These are phyloP conservation scores for Clavulina sp. DNA, from an alignment of 768 basidiomycete species.

Conservation along the genomic window DNA sequence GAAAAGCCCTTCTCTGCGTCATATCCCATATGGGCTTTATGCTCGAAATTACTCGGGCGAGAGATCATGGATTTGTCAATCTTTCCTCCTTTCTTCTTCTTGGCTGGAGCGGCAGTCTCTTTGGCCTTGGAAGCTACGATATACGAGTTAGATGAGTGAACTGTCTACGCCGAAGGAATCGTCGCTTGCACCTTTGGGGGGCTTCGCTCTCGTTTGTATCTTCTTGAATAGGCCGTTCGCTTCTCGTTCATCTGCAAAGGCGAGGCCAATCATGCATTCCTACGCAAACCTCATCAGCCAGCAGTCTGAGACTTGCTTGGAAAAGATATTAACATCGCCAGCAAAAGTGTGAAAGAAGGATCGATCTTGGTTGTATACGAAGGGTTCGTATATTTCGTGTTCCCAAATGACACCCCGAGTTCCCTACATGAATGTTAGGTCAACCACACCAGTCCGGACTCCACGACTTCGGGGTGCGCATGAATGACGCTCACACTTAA, in stretches of 20 bases:
- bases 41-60: slow-evolving; percentile 61
- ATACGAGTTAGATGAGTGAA: not conserved
- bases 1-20: slow-evolving; percentile 76
- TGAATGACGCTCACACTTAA: slow-evolving; percentile 22
- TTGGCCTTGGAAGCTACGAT: not conserved
- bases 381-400: slow-evolving; percentile 70
- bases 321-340: slow-evolving; percentile 54
- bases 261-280: slow-evolving; percentile 83
- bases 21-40: slow-evolving; percentile 92
- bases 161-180: not conserved
- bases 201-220: slow-evolving; percentile 46
- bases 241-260: slow-evolving; percentile 75
- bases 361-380: slow-evolving; percentile 69
- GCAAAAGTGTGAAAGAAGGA: slow-evolving; percentile 86
- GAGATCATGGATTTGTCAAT: slow-evolving; percentile 92
- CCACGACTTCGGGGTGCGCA: not conserved
- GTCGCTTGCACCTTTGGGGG: slow-evolving; percentile 29
- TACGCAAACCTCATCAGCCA: slow-evolving; percentile 22
- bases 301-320: not conserved
- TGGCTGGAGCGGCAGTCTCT: not conserved
- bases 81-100: slow-evolving; percentile 44
- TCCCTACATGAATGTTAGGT: slow-evolving; percentile 23
- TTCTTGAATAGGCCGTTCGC: slow-evolving; percentile 78
- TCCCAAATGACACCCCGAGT: slow-evolving; percentile 85
- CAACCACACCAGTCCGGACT: not conserved